These are phyloP conservation scores for Pontederia crassipes DNA, from an alignment of 176 grass and related monocot species.

Conservation along the genomic window DNA sequence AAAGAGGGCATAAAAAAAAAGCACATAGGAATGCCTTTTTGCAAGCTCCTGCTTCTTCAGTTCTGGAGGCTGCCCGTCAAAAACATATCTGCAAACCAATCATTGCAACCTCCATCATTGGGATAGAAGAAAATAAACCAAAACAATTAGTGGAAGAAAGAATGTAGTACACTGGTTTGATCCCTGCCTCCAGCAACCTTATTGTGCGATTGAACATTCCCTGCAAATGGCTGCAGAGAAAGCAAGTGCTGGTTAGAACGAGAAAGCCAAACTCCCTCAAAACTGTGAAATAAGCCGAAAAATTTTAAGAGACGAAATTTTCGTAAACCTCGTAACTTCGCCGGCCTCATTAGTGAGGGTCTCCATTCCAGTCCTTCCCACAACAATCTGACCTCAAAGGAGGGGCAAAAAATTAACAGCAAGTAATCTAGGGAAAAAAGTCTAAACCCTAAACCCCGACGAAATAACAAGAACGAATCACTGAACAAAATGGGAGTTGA, in stretches of 20 bases:
- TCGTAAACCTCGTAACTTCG: conserved; percentile 70
- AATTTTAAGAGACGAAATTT: background rate
- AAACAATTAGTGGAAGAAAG: conserved; percentile 5
- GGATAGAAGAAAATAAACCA: conserved; percentile 10
- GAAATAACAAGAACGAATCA: background rate
- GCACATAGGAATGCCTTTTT: conserved; percentile 41
- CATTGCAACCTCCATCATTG: conserved; percentile 15
- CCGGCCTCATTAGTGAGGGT: conserved; percentile 74
- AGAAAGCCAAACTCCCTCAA: conserved; percentile 7
- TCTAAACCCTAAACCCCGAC: background rate
- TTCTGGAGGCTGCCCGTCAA: conserved; percentile 84
- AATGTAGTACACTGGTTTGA: conserved; percentile 81
- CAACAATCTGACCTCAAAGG: conserved; percentile 32
- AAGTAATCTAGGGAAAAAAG: background rate
- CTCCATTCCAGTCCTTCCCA: conserved; percentile 71
- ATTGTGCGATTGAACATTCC: conserved; percentile 78
- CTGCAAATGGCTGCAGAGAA: conserved; percentile 57
- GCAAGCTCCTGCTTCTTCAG: conserved; percentile 74
- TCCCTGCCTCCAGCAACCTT: conserved; percentile 82
- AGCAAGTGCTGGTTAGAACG: background rate
- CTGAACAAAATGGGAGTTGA: too few species aligned
- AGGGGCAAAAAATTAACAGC: conserved; percentile 9
- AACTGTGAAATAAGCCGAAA: background rate
- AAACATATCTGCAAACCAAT: conserved; percentile 59
- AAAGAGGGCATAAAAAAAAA: background rate